phyloP scores from a whole-genome alignment of 2,329 filamentous ascomycete genomes.

The Alternaria sp. region DNA sequence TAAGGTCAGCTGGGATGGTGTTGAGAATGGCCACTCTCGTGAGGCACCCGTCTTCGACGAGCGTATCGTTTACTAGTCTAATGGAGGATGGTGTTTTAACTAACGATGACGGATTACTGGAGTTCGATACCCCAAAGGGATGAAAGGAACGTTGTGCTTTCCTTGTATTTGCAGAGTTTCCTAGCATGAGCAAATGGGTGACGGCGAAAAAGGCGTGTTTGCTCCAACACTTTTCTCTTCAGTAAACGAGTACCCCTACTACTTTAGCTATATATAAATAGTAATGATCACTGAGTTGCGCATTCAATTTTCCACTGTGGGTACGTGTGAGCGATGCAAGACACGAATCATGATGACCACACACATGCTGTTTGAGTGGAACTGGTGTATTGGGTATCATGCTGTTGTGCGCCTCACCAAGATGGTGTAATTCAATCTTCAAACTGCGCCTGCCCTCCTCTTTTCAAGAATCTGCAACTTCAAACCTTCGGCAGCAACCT shows the following conservation, averaged over 20 bases:
- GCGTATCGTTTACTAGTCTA: constrained; percentile 48
- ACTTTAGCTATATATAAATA: constrained; percentile 5
- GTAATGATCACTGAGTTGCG: not conserved
- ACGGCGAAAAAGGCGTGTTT: constrained; percentile 1
- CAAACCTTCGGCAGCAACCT: constrained; percentile 81
- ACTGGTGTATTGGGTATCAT: constrained; percentile 16
- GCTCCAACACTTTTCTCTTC: not conserved
- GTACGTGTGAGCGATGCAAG: not conserved
- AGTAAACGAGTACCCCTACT: constrained; percentile 1
- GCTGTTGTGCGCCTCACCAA: not conserved
- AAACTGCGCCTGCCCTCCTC: constrained; percentile 46
- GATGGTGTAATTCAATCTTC: constrained; percentile 7
- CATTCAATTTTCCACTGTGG: not conserved
- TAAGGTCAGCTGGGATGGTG: constrained; percentile 53
- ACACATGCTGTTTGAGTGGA: not conserved
- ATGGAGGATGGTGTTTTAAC: not conserved
- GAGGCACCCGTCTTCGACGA: constrained; percentile 56
- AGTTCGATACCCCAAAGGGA: constrained; percentile 6
- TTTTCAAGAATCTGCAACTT: constrained; percentile 50
- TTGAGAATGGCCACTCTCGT: constrained; percentile 51
- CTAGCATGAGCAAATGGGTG: not conserved
- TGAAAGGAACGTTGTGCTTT: not conserved
- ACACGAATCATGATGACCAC: not conserved
- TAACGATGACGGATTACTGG: not conserved
- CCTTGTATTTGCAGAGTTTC: not conserved